Base-by-base conservation (phyloP, 495 filamentous ascomycete species). In the Penicillium steckii region DNA sequence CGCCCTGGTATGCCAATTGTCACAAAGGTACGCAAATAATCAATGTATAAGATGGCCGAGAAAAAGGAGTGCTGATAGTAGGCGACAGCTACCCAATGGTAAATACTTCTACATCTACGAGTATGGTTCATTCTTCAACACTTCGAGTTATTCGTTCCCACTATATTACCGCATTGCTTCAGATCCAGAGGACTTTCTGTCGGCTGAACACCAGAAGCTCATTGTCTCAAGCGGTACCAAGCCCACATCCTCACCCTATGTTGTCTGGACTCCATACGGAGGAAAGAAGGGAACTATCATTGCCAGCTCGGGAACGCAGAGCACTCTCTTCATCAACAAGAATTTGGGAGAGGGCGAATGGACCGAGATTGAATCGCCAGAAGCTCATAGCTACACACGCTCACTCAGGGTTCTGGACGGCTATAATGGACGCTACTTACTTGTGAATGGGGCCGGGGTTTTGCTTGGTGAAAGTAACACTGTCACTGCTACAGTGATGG, bases 1-100 rank as follows among this genome's bases (percentile, higher is more conserved):
- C 78, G 85, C 6, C 86, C 86, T 0, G 86, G 85, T 37, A 89
- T 89, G 86, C 77, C 85, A 8, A 76, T 76, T 8, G 74, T 86
- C 4, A 69, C 80, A 25, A 62, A 70, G 58, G 69, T 70, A 50
- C 23, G 43, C 38, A 15, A 29, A 19, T 22, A 15, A 12, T 15
- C 9, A 1, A 21, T 8, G 9, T 1, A 13, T 9, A 8, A 25
- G 0, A 4, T 23, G 10, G 24, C 22, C 12, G 22, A 7, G 4
- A 15, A 18, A 42, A 23, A 42, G 0, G 4, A 43, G 4, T 10
- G 17, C 19, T 32, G 25, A 43, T 18, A 25, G n/a, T n/a, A 15
- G 6, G 9, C 6, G 12, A 1, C 6, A 80, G 55, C 76, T 87
- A 12, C 82, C 83, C 1, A 81, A 83, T 57, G 75, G 76, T 41